phyloP scores from a whole-genome alignment of 1,139 yeast species.

The Candida albicans region DNA sequence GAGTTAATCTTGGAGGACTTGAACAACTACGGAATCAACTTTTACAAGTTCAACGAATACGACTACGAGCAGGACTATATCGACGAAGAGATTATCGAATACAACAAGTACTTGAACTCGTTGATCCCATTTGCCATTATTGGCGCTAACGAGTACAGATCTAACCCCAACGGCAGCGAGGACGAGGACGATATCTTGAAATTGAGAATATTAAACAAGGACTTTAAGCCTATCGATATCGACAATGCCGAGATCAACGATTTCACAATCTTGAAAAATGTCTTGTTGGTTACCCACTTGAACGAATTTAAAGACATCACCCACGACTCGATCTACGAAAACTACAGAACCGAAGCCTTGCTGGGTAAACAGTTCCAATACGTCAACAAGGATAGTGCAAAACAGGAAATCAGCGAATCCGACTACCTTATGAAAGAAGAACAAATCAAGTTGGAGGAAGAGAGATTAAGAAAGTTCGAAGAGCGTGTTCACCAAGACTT shows the following conservation, averaged over 20 bases:
- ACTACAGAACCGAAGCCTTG: conserved; percentile 68
- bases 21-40: conserved; percentile 39
- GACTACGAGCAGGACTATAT: conserved; percentile 49
- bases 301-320: conserved; percentile 74
- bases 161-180: conserved; percentile 33
- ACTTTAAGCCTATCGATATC: conserved; percentile 43
- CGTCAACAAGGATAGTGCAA: conserved; percentile 14
- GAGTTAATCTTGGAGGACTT: conserved; percentile 44
- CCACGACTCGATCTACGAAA: conserved; percentile 65
- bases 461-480: conserved; percentile 73
- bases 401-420: conserved; percentile 33
- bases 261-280: conserved; percentile 64
- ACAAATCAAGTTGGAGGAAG: conserved; percentile 78
- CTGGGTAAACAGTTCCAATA: conserved; percentile 50
- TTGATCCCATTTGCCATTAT: conserved; percentile 44
- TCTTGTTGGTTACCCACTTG: conserved; percentile 72
- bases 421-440: conserved; percentile 69
- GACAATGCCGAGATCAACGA: conserved; percentile 63
- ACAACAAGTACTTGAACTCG: conserved; percentile 45
- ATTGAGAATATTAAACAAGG: conserved; percentile 39
- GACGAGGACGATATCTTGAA: conserved; percentile 41
- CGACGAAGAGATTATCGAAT: conserved; percentile 51
- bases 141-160: conserved; percentile 46
- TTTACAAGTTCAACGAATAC: conserved; percentile 49
- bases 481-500: conserved; percentile 90